Percentiles rank a stretch among this genome's conserved stretches.
Conservation (phyloP, 2,329 filamentous ascomycete species). For the Talaromyces sp. region DNA sequence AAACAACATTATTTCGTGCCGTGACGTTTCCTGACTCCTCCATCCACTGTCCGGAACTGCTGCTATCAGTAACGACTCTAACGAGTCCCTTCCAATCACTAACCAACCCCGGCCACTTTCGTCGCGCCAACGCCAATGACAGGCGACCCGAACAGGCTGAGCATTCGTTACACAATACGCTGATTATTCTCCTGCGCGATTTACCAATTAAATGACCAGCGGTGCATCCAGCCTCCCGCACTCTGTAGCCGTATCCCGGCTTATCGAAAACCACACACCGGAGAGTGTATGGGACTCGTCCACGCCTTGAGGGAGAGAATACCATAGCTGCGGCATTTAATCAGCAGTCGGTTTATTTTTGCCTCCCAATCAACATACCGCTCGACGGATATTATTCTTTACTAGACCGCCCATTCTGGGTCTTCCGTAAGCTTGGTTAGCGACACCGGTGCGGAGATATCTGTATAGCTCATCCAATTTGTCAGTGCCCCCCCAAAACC, state of each 20-base stretch:
- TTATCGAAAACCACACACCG: background rate
- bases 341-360: background rate
- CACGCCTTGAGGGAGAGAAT: background rate
- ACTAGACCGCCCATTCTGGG: background rate
- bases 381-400: background rate
- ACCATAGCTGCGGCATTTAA: background rate
- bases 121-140: background rate
- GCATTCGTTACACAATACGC: background rate
- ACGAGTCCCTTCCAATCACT: background rate
- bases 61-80: background rate
- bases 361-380: background rate
- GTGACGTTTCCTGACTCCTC: background rate
- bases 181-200: background rate
- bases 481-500: background rate
- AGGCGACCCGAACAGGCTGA: background rate
- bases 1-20: background rate
- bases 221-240: background rate
- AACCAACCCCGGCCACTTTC: background rate
- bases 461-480: background rate
- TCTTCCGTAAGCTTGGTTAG: background rate
- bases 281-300: background rate
- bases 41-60: background rate
- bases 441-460: background rate
- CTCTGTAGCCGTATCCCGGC: background rate
- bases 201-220: background rate